phyloP scores from a whole-genome alignment of 305 asterid genomes.

The Lippia alba region DNA sequence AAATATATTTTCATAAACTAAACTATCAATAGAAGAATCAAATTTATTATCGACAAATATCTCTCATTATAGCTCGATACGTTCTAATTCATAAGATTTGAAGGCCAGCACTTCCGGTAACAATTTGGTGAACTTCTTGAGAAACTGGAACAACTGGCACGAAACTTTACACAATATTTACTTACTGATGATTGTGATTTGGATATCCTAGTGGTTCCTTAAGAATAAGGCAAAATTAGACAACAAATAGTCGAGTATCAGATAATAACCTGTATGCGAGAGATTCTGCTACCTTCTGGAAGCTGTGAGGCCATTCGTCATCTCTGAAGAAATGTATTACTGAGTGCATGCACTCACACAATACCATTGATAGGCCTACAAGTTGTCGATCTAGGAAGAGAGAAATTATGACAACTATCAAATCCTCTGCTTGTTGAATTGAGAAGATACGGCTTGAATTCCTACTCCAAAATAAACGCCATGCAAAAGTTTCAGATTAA shows the following conservation, averaged over 20 bases:
- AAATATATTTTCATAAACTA: background rate
- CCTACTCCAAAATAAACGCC: constrained; percentile 46
- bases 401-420: constrained; percentile 57
- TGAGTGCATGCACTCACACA: constrained; percentile 65
- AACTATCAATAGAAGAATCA: background rate
- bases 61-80: background rate
- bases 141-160: background rate
- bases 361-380: constrained; percentile 59
- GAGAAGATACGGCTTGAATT: constrained; percentile 48
- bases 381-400: constrained; percentile 84
- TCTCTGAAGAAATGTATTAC: constrained; percentile 59
- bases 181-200: background rate
- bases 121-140: background rate
- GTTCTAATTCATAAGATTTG: background rate
- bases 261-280: constrained; percentile 69
- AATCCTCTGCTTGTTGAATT: constrained; percentile 72
- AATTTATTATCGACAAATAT: background rate
- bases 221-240: constrained; percentile 19
- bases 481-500: constrained; percentile 2
- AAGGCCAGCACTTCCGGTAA: background rate
- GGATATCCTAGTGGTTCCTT: background rate
- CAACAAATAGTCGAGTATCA: constrained; percentile 27
- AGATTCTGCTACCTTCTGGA: constrained; percentile 62
- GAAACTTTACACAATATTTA: background rate
- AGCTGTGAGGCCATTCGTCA: constrained; percentile 73